Base-by-base conservation (phyloP, 2,329 filamentous ascomycete species). In the Cephalotrichum gorgonifer region DNA sequence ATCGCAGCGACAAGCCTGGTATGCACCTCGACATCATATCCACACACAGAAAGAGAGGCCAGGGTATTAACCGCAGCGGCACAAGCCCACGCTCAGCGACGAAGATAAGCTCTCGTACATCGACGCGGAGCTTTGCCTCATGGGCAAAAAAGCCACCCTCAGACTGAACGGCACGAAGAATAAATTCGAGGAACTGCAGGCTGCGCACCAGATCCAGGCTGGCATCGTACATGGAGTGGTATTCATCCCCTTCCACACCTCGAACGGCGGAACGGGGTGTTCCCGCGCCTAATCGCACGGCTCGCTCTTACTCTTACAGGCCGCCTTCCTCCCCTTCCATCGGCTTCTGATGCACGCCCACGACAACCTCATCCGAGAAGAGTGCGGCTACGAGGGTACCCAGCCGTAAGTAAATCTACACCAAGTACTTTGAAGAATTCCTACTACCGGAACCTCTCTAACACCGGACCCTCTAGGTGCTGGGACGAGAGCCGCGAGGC, bases 271-370 rank as follows among this genome's bases (percentile, higher is more conserved):
- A n/a, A n/a, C n/a, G n/a, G n/a, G n/a, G n/a, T n/a, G n/a, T n/a
- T n/a, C n/a, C n/a, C n/a, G n/a, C n/a, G n/a, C n/a, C n/a, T n/a
- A n/a, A n/a, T n/a, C n/a, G n/a, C n/a, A n/a, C n/a, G n/a, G n/a
- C n/a, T n/a, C n/a, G n/a, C n/a, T n/a, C n/a, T n/a, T n/a, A n/a
- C n/a, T n/a, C n/a, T n/a, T n/a, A 33, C 26, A 50, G 48, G 50
- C 43, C 43, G 48, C 44, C 6, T 67, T 67, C 52, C 57, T 67
- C 15, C 64, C 64, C 1, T 67, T 58, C 56, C 65, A 68, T 50
- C 60, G 64, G 15, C 58, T 56, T 15, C 55, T 61, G 45, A 52
- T 65, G n/a, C 55, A 61, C 27, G 49, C 59, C 6, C 63, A 65
- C 49, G 64, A 67, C 49, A n/a, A 51, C 11, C 52, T 59, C 1